phyloP scores from a whole-genome alignment of 352 stramenopile genomes.

The Globisporangium middletonii region DNA sequence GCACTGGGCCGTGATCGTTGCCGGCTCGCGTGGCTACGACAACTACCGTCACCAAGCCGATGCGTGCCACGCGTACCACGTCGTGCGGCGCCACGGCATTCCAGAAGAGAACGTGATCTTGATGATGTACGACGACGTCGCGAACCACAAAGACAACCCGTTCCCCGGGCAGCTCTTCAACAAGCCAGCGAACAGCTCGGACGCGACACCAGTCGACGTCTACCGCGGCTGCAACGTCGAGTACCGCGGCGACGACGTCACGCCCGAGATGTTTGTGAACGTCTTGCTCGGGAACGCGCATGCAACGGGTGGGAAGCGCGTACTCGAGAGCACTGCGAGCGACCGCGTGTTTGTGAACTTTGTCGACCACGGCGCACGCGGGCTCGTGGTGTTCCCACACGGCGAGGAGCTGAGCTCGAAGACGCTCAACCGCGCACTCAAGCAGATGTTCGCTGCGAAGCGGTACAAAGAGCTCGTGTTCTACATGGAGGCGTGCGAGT shows the following conservation, averaged over 20 bases:
- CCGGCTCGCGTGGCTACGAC: slow-evolving; percentile 80
- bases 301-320: slow-evolving; percentile 52
- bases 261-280: slow-evolving; percentile 81
- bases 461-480: slow-evolving; percentile 90
- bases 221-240: slow-evolving; percentile 82
- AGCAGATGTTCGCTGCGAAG: slow-evolving; percentile 75
- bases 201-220: slow-evolving; percentile 62
- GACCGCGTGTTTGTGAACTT: slow-evolving; percentile 93
- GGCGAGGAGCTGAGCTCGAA: slow-evolving; percentile 67
- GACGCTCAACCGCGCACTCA: slow-evolving; percentile 59
- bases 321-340: slow-evolving; percentile 75
- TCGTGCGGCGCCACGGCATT: slow-evolving; percentile 85
- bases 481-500: slow-evolving; percentile 91
- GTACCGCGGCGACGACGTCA: slow-evolving; percentile 75
- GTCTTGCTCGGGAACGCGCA: slow-evolving; percentile 79
- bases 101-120: slow-evolving; percentile 85
- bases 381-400: slow-evolving; percentile 79
- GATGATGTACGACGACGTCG: slow-evolving; percentile 93
- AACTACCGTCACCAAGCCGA: slow-evolving; percentile 92
- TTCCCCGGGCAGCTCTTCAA: slow-evolving; percentile 89
- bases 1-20: slow-evolving; percentile 90
- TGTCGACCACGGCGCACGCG: slow-evolving; percentile 86
- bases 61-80: slow-evolving; percentile 88
- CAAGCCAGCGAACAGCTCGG: slow-evolving; percentile 45
- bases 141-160: slow-evolving; percentile 69